Evolutionary conservation across 352 stramenopile species (phyloP).

Genomic region (Pythium folliculosum): DNA sequence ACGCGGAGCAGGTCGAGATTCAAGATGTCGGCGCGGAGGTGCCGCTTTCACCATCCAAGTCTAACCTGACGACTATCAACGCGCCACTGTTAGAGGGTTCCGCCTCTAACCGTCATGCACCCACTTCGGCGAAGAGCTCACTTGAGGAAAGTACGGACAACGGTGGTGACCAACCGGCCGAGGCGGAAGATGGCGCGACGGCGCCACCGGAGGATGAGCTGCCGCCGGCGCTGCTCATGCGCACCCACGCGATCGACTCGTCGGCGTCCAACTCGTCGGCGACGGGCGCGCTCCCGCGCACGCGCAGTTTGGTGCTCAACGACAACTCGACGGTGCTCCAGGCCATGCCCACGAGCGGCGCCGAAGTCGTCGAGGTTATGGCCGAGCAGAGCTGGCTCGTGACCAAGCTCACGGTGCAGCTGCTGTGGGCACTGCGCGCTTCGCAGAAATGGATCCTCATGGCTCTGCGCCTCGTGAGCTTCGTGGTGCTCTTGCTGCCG

Average conservation of each 20-base stretch:
- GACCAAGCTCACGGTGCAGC: slow-evolving; percentile 65
- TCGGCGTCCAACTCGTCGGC: slow-evolving; percentile 27
- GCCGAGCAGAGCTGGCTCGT: slow-evolving; percentile 75
- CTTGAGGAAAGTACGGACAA: background rate
- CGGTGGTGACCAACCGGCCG: background rate
- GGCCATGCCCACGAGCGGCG: slow-evolving; percentile 42
- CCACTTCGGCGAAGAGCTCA: background rate
- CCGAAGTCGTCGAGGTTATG: slow-evolving; percentile 58
- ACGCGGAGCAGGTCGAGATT: background rate
- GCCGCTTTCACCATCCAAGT: background rate
- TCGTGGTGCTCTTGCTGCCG: slow-evolving; percentile 57
- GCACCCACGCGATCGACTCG: slow-evolving; percentile 15
- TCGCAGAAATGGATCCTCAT: slow-evolving; percentile 75
- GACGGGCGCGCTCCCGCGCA: slow-evolving; percentile 33
- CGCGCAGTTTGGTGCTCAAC: slow-evolving; percentile 50
- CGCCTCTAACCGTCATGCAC: slow-evolving; percentile 19
- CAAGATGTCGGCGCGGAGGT: background rate
- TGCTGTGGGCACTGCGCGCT: slow-evolving; percentile 70
- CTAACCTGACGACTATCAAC: background rate
- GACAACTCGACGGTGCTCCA: slow-evolving; percentile 49
- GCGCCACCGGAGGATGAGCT: background rate
- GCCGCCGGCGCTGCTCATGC: slow-evolving; percentile 14
- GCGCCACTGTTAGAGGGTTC: background rate
- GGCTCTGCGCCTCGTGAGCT: slow-evolving; percentile 59
- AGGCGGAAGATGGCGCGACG: slow-evolving; percentile 7